Evolutionary conservation across 2,329 filamentous ascomycete species (phyloP), one percentile per base, ranked within the genome.

Genomic region (Cytospora piceicola): DNA sequence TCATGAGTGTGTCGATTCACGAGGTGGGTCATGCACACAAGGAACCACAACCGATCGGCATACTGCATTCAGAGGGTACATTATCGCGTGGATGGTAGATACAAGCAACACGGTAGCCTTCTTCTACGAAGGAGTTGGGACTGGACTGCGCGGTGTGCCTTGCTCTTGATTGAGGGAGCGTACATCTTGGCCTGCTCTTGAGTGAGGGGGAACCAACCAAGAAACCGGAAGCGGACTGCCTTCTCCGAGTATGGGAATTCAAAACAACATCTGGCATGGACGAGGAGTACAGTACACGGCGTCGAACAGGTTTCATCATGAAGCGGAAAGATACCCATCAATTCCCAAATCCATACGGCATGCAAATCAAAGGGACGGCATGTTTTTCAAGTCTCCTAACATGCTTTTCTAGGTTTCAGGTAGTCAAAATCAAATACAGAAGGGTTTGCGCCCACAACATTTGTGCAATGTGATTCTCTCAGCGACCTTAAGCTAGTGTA

Each of bases 161-260:
- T 52, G 53, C 61, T 63, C 61, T 63, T 63, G n/a, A 29, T 42
- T 63, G 61, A 57, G 60, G 52, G 60, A 62, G 59, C 27, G 59
- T 29, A 49, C 36, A 53, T 46, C 59, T 54, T 62, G 59, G 59
- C 34, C 34, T 62, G 51, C 51, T 55, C 52, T 62, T 49, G 27
- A 22, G 46, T 56, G 59, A 62, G 52, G 32, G 53, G 56, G 61
- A 24, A 15, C 22, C 39, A 63, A 57, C 61, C 53, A 52, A 51
- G 61, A 30, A 57, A 39, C 61, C 53, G 27, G 22, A 17, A 17
- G 49, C 32, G 29, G 61, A 63, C 42, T 24, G 46, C 17, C 30
- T 32, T 55, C 51, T 51, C 53, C 51, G n/a, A 57, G 53, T 57
- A 63, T 32, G 46, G 7, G 20, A 22, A 22, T 29, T 36, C 53